Percentiles rank a stretch among this genome's conserved stretches.
phyloP scores from a whole-genome alignment of 169 alveolate genomes.

The Babesia divergens region DNA sequence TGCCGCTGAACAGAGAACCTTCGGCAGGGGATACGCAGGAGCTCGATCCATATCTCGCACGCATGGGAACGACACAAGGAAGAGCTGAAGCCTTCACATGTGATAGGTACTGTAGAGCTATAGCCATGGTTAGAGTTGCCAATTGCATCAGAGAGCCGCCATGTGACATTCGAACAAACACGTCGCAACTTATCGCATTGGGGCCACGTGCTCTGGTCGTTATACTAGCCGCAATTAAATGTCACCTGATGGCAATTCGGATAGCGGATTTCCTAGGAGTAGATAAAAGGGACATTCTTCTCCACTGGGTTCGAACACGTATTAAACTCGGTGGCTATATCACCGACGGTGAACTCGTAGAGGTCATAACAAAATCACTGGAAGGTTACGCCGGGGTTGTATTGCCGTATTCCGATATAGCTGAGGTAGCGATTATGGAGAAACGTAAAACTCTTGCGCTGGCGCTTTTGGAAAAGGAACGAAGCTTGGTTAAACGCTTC shows the following conservation, averaged over 20 bases:
- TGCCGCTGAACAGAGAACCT: too few species aligned
- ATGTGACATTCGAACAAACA: constrained; percentile 19
- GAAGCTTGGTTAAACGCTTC: constrained; percentile 18
- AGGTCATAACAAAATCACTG: constrained; percentile 10
- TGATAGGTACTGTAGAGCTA: background rate
- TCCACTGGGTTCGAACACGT: constrained; percentile 48
- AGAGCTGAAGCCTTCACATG: background rate
- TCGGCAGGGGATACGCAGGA: too few species aligned
- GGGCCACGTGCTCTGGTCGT: constrained; percentile 21
- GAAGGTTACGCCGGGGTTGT: constrained; percentile 48
- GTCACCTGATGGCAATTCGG: constrained; percentile 33
- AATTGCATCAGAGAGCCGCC: background rate
- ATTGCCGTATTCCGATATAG: constrained; percentile 44
- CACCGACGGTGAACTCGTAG: constrained; percentile 48
- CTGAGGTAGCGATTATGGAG: constrained; percentile 23
- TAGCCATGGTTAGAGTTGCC: constrained; percentile 17
- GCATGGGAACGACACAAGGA: background rate
- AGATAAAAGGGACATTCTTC: constrained; percentile 15
- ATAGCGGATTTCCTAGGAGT: constrained; percentile 37
- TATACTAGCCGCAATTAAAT: constrained; percentile 20
- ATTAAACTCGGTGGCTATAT: constrained; percentile 45
- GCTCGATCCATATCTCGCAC: too few species aligned
- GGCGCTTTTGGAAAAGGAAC: constrained; percentile 33
- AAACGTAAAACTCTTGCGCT: constrained; percentile 35
- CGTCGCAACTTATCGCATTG: constrained; percentile 30